A percentile compares a stretch with the other conserved stretches of the same genome.
These are phyloP conservation scores for Tuber magnatum DNA, from an alignment of 495 filamentous ascomycete genomes.

Conservation along the genomic window DNA sequence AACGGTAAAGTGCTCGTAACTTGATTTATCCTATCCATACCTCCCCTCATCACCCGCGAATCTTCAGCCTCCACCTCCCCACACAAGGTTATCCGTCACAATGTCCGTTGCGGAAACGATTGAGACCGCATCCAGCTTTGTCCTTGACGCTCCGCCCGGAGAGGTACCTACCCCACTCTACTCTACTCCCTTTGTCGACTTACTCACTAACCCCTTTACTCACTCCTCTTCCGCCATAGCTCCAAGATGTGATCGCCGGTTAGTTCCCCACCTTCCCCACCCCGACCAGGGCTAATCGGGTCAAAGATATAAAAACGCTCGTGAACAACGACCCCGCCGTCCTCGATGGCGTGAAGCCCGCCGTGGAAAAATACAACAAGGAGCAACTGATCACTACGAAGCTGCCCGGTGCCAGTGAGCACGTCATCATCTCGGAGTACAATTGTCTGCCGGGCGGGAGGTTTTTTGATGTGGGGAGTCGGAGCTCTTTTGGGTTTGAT, in stretches of 20 bases:
- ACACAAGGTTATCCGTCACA: background rate
- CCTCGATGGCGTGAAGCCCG: conserved; percentile 63
- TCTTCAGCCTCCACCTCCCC: background rate
- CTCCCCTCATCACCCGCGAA: conserved; percentile 11
- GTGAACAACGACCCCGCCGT: conserved; percentile 63
- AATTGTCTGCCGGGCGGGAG: conserved; percentile 69
- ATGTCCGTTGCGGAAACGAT: conserved; percentile 42
- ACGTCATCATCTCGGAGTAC: conserved; percentile 77
- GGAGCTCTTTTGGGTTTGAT: conserved; percentile 78
- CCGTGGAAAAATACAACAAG: conserved; percentile 93
- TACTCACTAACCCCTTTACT: conserved; percentile 5
- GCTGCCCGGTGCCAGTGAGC: conserved; percentile 74
- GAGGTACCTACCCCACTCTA: conserved; percentile 58
- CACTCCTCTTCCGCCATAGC: conserved; percentile 48
- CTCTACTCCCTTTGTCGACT: background rate
- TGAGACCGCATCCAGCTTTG: conserved; percentile 72
- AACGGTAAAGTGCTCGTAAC: conserved; percentile 2
- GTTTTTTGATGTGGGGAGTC: conserved; percentile 83
- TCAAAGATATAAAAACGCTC: conserved; percentile 77
- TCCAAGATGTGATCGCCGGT: conserved; percentile 87
- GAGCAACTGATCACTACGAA: conserved; percentile 83
- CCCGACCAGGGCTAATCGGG: background rate
- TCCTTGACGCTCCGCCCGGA: conserved; percentile 90
- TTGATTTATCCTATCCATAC: background rate
- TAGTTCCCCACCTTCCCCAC: background rate